Conservation (phyloP, 2,329 filamentous ascomycete species). For the Fonsecaea monophora region DNA sequence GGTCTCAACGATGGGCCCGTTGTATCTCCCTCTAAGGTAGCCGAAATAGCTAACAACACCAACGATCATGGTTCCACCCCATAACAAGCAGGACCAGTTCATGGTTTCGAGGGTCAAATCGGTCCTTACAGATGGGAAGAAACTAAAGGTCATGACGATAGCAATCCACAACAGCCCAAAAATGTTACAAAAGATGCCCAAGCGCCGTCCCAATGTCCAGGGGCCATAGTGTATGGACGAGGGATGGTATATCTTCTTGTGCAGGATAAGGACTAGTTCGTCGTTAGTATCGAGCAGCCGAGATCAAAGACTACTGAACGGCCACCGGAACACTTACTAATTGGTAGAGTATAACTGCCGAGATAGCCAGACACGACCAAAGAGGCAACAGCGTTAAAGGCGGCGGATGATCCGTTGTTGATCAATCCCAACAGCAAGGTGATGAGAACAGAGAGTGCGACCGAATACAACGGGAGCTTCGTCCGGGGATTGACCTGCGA, state of each 20-base stretch:
- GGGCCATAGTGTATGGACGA: conserved; percentile 42
- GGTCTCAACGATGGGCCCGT: conserved; percentile 41
- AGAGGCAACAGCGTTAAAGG: conserved; percentile 62
- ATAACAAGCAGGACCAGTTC: conserved; percentile 56
- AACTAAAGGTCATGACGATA: conserved; percentile 53
- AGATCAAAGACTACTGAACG: not conserved
- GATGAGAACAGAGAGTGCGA: conserved; percentile 35
- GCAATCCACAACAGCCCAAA: conserved; percentile 52
- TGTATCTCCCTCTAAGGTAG: conserved; percentile 43
- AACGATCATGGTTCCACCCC: conserved; percentile 50
- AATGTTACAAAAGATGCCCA: conserved; percentile 50
- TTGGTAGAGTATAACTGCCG: conserved; percentile 59
- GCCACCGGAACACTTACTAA: conserved; percentile 32
- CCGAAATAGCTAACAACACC: conserved; percentile 50
- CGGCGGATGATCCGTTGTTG: conserved; percentile 45
- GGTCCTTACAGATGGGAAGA: conserved; percentile 50
- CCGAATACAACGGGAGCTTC: conserved; percentile 45
- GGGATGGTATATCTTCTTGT: conserved; percentile 33
- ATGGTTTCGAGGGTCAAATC: conserved; percentile 46
- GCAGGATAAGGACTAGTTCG: conserved; percentile 44
- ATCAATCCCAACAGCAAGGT: conserved; percentile 39
- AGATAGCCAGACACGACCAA: conserved; percentile 59
- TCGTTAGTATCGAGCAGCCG: not conserved
- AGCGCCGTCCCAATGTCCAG: conserved; percentile 47
- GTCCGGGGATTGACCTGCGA: conserved; percentile 58